Evolutionary conservation across 2,329 filamentous ascomycete genomes (phyloP).

Genomic region (Stachybotrys chartarum): DNA sequence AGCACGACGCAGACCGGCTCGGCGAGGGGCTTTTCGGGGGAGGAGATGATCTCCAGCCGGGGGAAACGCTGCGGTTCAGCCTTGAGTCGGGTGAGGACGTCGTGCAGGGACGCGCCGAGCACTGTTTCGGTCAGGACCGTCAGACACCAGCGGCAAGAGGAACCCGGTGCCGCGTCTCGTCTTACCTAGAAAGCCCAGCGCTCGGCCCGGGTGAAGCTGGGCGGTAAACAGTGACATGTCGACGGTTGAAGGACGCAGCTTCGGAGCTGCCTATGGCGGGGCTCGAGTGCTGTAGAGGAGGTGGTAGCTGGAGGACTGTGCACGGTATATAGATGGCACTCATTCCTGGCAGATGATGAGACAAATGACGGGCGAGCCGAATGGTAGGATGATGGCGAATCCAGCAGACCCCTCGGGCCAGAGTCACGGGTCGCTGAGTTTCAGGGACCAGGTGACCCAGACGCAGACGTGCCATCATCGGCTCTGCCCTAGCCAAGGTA

Average conservation of each 20-base stretch:
- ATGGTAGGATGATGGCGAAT: not conserved
- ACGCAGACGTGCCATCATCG: not conserved
- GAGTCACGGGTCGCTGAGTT: constrained; percentile 1
- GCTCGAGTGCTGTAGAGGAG: not conserved
- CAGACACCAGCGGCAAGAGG: not conserved
- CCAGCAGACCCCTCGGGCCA: not conserved
- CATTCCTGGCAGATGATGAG: not conserved
- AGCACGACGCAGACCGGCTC: constrained; percentile 70
- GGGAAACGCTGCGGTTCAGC: constrained; percentile 78
- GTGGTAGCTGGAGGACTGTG: too few relatives aligned
- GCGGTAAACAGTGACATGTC: constrained; percentile 46
- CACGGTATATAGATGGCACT: not conserved
- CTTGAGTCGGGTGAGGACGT: constrained; percentile 81
- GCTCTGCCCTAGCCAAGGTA: too few relatives aligned
- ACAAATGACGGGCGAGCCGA: not conserved
- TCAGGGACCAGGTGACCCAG: constrained; percentile 1
- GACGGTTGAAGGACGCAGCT: constrained; percentile 4
- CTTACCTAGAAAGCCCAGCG: constrained; percentile 52
- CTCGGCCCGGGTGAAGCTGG: constrained; percentile 60
- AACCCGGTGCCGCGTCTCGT: not conserved
- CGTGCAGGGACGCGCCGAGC: constrained; percentile 85
- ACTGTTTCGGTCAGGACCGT: constrained; percentile 38
- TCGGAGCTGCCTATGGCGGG: not conserved
- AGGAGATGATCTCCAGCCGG: constrained; percentile 76
- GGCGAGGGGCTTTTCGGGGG: constrained; percentile 63